Evolutionary conservation across 1,284 basidiomycete genomes (phyloP).

Genomic region (Trichosporon inkin): DNA sequence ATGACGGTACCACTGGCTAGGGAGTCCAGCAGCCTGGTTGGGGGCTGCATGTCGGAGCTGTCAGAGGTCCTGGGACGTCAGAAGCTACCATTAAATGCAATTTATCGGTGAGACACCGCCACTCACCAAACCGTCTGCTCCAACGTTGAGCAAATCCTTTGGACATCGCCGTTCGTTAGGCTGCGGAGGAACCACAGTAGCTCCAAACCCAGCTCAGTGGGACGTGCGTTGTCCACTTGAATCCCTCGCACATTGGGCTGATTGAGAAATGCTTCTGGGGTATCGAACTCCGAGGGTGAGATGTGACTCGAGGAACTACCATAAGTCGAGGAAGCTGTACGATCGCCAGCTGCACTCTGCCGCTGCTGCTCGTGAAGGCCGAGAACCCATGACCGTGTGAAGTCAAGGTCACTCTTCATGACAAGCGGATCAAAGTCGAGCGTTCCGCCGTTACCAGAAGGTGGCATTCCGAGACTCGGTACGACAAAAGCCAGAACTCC

Average conservation of each 20-base stretch:
- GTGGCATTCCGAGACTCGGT: not conserved
- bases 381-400: not conserved
- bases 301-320: not conserved
- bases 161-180: not conserved
- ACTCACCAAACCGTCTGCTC: not conserved
- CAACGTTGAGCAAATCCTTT: not conserved
- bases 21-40: not conserved
- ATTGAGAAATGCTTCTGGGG: not conserved
- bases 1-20: not conserved
- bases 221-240: not conserved
- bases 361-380: not conserved
- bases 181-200: not conserved
- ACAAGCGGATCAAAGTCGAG: not conserved
- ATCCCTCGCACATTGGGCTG: not conserved
- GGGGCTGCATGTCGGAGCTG: not conserved
- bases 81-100: not conserved
- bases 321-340: not conserved
- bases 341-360: not conserved
- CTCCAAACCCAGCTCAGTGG: not conserved
- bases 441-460: not conserved
- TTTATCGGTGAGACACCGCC: not conserved
- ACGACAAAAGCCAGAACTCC: not conserved
- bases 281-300: not conserved
- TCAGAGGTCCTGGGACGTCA: not conserved
- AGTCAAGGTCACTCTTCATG: not conserved